Percentiles rank a stretch among this genome's conserved stretches.
Evolutionary conservation across 179 eudicot genomes (phyloP).

Genomic region (Spergularia azorica): DNA sequence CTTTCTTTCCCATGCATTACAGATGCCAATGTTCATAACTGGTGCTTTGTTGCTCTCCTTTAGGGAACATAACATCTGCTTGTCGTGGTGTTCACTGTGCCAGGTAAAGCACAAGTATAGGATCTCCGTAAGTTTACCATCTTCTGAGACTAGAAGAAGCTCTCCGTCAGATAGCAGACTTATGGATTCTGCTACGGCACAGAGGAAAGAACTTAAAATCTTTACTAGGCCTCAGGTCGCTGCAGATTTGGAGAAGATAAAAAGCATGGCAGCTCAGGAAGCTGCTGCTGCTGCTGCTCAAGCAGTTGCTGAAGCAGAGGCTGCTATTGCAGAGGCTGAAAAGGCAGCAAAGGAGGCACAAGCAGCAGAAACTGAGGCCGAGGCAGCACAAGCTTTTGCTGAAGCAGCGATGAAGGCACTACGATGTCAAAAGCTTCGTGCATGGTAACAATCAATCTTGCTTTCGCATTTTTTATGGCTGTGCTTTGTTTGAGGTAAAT

Average conservation of each 20-base stretch:
- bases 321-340: constrained; percentile 84
- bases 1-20: background rate
- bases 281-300: constrained; percentile 77
- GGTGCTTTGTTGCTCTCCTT: background rate
- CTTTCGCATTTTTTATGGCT: background rate
- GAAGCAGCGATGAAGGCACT: constrained; percentile 61
- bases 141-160: constrained; percentile 32
- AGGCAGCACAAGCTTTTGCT: constrained; percentile 64
- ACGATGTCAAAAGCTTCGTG: constrained; percentile 40
- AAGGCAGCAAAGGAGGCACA: constrained; percentile 81
- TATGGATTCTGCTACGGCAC: constrained; percentile 37
- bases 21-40: background rate
- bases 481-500: constrained; percentile 5
- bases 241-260: constrained; percentile 77
- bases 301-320: constrained; percentile 91
- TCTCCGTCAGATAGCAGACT: constrained; percentile 37
- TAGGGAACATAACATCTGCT: background rate
- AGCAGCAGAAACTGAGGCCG: constrained; percentile 80
- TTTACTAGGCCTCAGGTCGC: constrained; percentile 62
- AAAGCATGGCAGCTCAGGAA: constrained; percentile 61
- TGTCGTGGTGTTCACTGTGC: constrained; percentile 10
- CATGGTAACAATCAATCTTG: constrained; percentile 39
- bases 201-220: constrained; percentile 42
- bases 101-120: constrained; percentile 85
- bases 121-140: constrained; percentile 40